Conservation (phyloP, 2,329 filamentous ascomycete genomes). For the Trichoderma sp. region DNA sequence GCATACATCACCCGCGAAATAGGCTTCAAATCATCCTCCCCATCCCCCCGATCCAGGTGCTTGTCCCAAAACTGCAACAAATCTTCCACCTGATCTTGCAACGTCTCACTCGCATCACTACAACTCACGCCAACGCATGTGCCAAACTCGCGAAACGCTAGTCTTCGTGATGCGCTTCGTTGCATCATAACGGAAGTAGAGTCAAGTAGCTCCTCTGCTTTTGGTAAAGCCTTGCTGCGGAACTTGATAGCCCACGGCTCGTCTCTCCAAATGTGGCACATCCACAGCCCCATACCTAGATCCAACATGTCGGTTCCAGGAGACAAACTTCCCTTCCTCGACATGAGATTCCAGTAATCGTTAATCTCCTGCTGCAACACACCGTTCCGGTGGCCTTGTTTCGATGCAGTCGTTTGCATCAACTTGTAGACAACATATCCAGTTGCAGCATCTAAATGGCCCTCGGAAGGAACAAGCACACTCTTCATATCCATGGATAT, state of each 20-base stretch:
- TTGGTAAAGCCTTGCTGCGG: slow-evolving; percentile 32
- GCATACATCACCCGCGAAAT: slow-evolving; percentile 61
- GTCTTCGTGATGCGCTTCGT: slow-evolving; percentile 33
- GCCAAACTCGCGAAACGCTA: slow-evolving; percentile 59
- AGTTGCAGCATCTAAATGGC: slow-evolving; percentile 57
- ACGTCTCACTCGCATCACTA: slow-evolving; percentile 37
- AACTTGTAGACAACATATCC: slow-evolving; percentile 54
- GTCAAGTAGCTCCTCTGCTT: slow-evolving; percentile 31
- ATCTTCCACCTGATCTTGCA: slow-evolving; percentile 29
- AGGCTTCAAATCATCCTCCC: slow-evolving; percentile 46
- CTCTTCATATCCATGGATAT: slow-evolving; percentile 50
- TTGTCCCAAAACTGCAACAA: slow-evolving; percentile 40
- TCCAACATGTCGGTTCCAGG: slow-evolving; percentile 55
- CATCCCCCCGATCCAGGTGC: slow-evolving; percentile 32
- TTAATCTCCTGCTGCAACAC: slow-evolving; percentile 50
- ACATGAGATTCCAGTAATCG: slow-evolving; percentile 53
- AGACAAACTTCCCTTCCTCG: slow-evolving; percentile 40
- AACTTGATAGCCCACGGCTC: slow-evolving; percentile 51
- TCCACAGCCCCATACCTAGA: slow-evolving; percentile 61
- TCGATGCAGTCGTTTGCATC: slow-evolving; percentile 44
- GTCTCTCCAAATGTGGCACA: slow-evolving; percentile 50
- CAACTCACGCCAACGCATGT: slow-evolving; percentile 51
- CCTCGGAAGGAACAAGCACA: slow-evolving; percentile 52
- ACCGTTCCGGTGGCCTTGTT: slow-evolving; percentile 21
- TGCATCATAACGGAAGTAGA: slow-evolving; percentile 26